Evolutionary conservation across 208 protist species (phyloP).

Genomic region (Trichomonas vaginalis): DNA sequence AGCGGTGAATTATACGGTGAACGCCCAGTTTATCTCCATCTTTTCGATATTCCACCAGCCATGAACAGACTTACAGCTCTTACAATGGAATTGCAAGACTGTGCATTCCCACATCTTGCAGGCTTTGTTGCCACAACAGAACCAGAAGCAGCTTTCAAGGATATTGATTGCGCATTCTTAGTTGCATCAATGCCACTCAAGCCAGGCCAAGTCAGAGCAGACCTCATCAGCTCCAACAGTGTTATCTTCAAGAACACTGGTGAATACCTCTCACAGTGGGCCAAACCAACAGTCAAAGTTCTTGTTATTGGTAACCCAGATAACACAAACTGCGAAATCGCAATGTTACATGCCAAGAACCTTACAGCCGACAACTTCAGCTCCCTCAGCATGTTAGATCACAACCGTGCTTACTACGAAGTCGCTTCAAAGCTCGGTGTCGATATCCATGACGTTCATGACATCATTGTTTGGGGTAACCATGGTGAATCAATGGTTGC

Average conservation of each 20-base stretch:
- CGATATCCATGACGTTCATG: constrained; percentile 48
- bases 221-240: neutral
- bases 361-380: constrained; percentile 61
- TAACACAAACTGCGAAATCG: neutral
- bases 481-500: constrained; percentile 64
- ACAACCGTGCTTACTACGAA: constrained; percentile 69
- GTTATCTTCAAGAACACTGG: neutral
- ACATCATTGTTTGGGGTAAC: constrained; percentile 83
- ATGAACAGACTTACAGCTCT: constrained; percentile 52
- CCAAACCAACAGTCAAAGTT: neutral
- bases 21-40: neutral
- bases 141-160: constrained; percentile 55
- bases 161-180: constrained; percentile 37
- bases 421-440: constrained; percentile 48
- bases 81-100: constrained; percentile 69
- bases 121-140: constrained; percentile 54
- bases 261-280: neutral
- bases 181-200: neutral
- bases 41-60: neutral
- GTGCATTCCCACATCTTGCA: constrained; percentile 63
- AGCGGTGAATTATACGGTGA: neutral
- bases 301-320: neutral
- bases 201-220: neutral
- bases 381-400: constrained; percentile 77
- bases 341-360: constrained; percentile 10